These are phyloP conservation scores for Golubevia pallescens DNA, from an alignment of 1,284 basidiomycete genomes.

Conservation along the genomic window DNA sequence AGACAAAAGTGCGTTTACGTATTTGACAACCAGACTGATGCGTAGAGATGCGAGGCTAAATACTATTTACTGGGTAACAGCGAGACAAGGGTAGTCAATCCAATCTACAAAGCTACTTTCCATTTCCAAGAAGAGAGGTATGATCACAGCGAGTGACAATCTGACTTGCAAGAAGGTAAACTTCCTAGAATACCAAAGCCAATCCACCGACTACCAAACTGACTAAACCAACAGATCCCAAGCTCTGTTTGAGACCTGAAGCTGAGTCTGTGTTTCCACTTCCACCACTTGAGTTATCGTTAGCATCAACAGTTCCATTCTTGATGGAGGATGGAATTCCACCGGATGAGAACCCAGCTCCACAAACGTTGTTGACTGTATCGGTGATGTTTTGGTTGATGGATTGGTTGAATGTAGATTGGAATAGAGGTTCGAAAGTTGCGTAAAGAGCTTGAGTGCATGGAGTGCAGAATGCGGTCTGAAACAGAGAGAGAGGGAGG, in stretches of 20 bases:
- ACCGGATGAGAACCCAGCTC: not conserved
- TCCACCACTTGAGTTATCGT: not conserved
- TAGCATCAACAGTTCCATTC: not conserved
- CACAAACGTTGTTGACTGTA: not conserved
- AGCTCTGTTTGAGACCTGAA: not conserved
- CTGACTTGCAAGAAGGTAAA: no score
- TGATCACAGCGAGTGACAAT: no score
- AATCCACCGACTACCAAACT: not conserved
- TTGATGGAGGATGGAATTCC: not conserved
- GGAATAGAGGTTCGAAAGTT: not conserved
- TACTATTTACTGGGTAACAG: no score
- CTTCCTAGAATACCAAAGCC: not conserved
- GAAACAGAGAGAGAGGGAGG: no score
- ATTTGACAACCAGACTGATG: no score
- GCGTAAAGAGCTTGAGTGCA: not conserved
- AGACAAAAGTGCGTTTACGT: no score
- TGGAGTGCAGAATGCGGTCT: not conserved
- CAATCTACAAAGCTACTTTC: no score
- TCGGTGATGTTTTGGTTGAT: not conserved
- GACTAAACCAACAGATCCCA: not conserved
- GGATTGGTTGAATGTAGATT: not conserved
- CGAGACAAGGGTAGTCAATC: no score
- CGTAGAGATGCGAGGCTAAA: no score
- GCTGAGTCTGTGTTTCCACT: not conserved
- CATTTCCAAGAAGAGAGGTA: no score